phyloP scores from a whole-genome alignment of 257 asterid genomes.

The Solanum tacnaense region DNA sequence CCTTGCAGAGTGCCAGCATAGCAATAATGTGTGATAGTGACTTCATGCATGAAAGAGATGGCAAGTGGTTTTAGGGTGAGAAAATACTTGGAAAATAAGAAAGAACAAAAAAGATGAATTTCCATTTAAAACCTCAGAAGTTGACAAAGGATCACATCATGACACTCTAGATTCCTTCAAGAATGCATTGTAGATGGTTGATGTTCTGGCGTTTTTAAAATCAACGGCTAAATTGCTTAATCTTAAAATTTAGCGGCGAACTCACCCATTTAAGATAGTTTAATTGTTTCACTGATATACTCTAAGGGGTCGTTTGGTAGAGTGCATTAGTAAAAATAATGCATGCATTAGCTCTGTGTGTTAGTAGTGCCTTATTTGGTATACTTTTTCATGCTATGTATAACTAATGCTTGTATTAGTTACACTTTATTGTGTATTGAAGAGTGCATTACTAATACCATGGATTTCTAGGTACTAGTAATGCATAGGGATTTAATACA shows the following conservation, averaged over 20 bases:
- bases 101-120: not conserved
- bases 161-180: not conserved
- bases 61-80: not conserved
- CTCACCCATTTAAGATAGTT: not conserved
- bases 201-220: not conserved
- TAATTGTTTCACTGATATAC: not conserved
- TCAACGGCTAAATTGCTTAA: not conserved
- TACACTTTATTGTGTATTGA: no score
- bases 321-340: no score
- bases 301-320: not conserved
- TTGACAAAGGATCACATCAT: not conserved
- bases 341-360: no score
- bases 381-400: no score
- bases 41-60: not conserved
- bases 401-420: no score
- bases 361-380: no score
- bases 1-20: not conserved
- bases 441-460: no score
- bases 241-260: not conserved
- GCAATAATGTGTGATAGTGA: not conserved
- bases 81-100: not conserved
- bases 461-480: no score
- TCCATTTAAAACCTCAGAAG: not conserved
- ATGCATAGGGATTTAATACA: no score
- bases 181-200: not conserved